Evolutionary conservation across 78 protist genomes (phyloP), one percentile per base, ranked within the genome.

Genomic region (Creolimax fragrantissima): DNA sequence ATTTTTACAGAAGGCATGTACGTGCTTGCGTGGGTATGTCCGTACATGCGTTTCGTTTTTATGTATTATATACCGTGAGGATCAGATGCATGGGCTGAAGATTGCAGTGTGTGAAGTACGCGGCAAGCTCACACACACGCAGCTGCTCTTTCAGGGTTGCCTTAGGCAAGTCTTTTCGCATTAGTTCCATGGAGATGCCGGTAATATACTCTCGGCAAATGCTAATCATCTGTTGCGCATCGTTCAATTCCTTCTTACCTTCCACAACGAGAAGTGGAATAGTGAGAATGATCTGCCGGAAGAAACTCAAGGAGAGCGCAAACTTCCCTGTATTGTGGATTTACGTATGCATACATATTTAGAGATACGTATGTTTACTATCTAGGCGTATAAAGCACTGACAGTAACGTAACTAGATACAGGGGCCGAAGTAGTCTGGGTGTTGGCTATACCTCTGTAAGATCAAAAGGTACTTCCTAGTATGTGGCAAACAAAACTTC

Each of bases 51-150:
- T 24, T 24, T 58, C 74, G 0, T 24, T 32, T 58, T 32, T 58
- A 58, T 24, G 24, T 58, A 17, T 32, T 41, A 83, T 97, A 92
- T 37, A 97, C 92, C 67, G 94, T 24, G 47, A 98, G 94, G 11
- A 93, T 35, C 90, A 96, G 35, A 90, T 98, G 99, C 35, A 92
- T 47, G 35, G 96, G 92, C 91, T 96, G 95, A 37, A 98, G 44
- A 44, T 97, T 92, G 94, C 98, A 96, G 96, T 98, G 98, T 3
- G 99, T 96, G 58, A 98, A 97, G 90, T 97, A 97, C 24, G 98
- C 98, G 5, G 99, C 97, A 81, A 98, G 95, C 95, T 97, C 99
- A 17, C 81, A 42, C 85, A 45, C 90, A 67, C 97, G 44, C 67
- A 2, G 2, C 7, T 2, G 24, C 86, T 43, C 94, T 24, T 84